These are phyloP conservation scores for Penicillium sp. DNA, from an alignment of 2,329 filamentous ascomycete genomes.

Conservation along the genomic window DNA sequence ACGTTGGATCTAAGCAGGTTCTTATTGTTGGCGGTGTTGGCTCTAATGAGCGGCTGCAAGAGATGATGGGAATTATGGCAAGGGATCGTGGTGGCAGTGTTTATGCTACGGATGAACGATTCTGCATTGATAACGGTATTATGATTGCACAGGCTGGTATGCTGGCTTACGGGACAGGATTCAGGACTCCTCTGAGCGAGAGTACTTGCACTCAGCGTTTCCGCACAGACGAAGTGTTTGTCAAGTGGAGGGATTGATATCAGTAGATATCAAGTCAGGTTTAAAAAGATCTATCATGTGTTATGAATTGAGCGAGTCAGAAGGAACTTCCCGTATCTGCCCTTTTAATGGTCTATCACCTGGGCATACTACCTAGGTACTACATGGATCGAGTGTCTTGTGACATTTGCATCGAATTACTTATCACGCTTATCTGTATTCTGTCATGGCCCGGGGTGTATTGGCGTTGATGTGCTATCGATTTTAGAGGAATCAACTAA, in stretches of 20 bases:
- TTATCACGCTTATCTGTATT: too few relatives aligned
- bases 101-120: conserved; percentile 93
- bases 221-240: conserved; percentile 77
- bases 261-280: neutral
- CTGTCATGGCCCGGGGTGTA: too few relatives aligned
- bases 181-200: conserved; percentile 73
- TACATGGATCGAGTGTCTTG: neutral
- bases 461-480: too few relatives aligned
- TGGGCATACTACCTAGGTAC: too few relatives aligned
- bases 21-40: conserved; percentile 95
- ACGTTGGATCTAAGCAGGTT: conserved; percentile 88
- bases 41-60: conserved; percentile 89
- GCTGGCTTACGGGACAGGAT: conserved; percentile 79
- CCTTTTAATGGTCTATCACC: neutral
- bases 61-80: conserved; percentile 99
- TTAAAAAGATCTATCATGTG: conserved; percentile 17
- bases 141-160: conserved; percentile 98
- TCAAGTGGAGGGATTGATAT: conserved; percentile 69
- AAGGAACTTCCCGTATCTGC: neutral
- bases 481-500: neutral
- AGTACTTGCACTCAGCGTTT: conserved; percentile 84
- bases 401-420: too few relatives aligned
- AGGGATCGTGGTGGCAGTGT: conserved; percentile 83
- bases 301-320: conserved; percentile 19
- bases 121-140: conserved; percentile 98